phyloP scores from a whole-genome alignment of 495 filamentous ascomycete genomes.

The Penicillium cataractarum region DNA sequence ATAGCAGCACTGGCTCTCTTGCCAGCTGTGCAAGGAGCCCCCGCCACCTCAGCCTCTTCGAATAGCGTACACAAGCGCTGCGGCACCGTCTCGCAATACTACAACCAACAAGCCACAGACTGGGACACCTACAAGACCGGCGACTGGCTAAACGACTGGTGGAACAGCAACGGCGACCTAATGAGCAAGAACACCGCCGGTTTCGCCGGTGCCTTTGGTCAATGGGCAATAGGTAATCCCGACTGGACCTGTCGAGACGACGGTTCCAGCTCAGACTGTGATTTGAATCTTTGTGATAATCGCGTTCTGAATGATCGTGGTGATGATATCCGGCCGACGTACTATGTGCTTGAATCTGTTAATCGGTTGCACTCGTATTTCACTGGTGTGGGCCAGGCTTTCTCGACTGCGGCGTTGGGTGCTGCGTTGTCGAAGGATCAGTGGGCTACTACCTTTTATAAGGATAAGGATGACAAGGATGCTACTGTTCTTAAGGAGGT shows the following conservation, averaged over 20 bases:
- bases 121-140: slow-evolving; percentile 26
- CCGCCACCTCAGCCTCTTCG: slow-evolving; percentile 2
- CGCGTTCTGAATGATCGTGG: slow-evolving; percentile 24
- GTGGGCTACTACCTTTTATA: slow-evolving; percentile 31
- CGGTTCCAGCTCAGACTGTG: slow-evolving; percentile 26
- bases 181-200: slow-evolving; percentile 22
- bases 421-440: slow-evolving; percentile 31
- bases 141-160: slow-evolving; percentile 32
- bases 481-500: slow-evolving; percentile 22
- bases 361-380: slow-evolving; percentile 31
- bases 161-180: slow-evolving; percentile 14
- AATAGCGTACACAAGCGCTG: slow-evolving; percentile 22
- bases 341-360: slow-evolving; percentile 31
- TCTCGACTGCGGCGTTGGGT: slow-evolving; percentile 26
- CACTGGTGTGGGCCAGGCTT: slow-evolving; percentile 26
- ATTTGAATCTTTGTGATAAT: slow-evolving; percentile 29
- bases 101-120: slow-evolving; percentile 20
- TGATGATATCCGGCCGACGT: slow-evolving; percentile 22
- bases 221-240: slow-evolving; percentile 33
- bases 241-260: slow-evolving; percentile 33
- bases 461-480: slow-evolving; percentile 30
- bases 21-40: slow-evolving; percentile 14
- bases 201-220: slow-evolving; percentile 29
- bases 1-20: slow-evolving; percentile 11
- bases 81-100: slow-evolving; percentile 27